Conservation (phyloP, 257 asterid genomes). For the Echium plantagineum region DNA sequence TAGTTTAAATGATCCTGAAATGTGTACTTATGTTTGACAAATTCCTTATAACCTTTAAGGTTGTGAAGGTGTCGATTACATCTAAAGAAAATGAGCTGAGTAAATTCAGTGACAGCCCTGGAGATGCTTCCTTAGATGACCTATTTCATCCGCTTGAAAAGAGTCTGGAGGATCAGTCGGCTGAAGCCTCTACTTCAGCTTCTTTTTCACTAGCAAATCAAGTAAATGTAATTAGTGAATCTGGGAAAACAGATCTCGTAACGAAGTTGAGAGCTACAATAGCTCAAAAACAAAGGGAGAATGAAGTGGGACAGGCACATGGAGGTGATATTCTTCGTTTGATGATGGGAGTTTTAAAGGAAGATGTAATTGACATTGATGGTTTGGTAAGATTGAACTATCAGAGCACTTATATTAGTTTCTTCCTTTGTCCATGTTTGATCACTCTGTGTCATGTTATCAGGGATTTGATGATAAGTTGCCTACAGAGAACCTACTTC, state of each 20-base stretch:
- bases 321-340: constrained; percentile 79
- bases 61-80: constrained; percentile 39
- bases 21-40: neutral
- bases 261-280: constrained; percentile 87
- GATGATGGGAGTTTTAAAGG: constrained; percentile 91
- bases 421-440: constrained; percentile 9
- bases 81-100: constrained; percentile 64
- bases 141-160: constrained; percentile 76
- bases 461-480: constrained; percentile 91
- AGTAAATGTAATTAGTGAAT: constrained; percentile 34
- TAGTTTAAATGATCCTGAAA: neutral
- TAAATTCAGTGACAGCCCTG: constrained; percentile 90
- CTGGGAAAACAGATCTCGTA: constrained; percentile 79
- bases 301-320: constrained; percentile 65
- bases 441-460: constrained; percentile 18
- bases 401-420: constrained; percentile 11
- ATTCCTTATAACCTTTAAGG: constrained; percentile 25
- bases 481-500: constrained; percentile 77
- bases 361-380: constrained; percentile 84
- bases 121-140: constrained; percentile 88
- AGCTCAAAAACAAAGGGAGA: constrained; percentile 79
- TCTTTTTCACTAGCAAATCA: constrained; percentile 46
- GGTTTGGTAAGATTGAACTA: constrained; percentile 43
- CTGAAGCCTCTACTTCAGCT: constrained; percentile 78
- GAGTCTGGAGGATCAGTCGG: constrained; percentile 42